phyloP scores from a whole-genome alignment of 257 asterid species.

The Primulina huaijiensis region DNA sequence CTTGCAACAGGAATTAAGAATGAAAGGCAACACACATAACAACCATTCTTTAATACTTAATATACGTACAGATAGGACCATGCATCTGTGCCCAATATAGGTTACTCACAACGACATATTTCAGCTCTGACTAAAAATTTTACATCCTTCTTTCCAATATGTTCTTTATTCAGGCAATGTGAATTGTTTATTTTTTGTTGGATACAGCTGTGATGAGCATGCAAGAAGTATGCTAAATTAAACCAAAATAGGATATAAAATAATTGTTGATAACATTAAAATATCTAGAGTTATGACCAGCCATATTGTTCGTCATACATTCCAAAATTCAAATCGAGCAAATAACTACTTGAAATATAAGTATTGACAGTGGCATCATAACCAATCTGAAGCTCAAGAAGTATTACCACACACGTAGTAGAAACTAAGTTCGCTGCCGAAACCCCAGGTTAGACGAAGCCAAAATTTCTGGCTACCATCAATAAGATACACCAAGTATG shows the following conservation, averaged over 20 bases:
- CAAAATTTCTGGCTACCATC: conserved; percentile 66
- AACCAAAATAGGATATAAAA: not conserved
- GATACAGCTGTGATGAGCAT: not conserved
- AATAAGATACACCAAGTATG: conserved; percentile 63
- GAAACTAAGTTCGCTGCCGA: conserved; percentile 73
- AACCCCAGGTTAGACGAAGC: conserved; percentile 78
- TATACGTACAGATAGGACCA: not conserved
- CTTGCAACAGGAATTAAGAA: not conserved
- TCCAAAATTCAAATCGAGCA: not conserved
- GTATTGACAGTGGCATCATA: not conserved
- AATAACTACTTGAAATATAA: not conserved
- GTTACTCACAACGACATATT: not conserved
- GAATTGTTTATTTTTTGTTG: not conserved
- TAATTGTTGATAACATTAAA: not conserved
- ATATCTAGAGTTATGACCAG: not conserved
- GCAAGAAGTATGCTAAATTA: not conserved
- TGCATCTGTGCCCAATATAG: too few species aligned
- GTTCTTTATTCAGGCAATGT: not conserved
- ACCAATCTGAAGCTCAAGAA: conserved; percentile 23
- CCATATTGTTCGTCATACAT: not conserved
- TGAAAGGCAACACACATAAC: not conserved
- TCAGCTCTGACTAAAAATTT: not conserved
- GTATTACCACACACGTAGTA: conserved; percentile 82
- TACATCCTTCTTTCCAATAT: not conserved
- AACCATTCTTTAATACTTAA: not conserved